Base-by-base conservation (phyloP, 1,284 basidiomycete genomes). In the Trichosporon sp. region DNA sequence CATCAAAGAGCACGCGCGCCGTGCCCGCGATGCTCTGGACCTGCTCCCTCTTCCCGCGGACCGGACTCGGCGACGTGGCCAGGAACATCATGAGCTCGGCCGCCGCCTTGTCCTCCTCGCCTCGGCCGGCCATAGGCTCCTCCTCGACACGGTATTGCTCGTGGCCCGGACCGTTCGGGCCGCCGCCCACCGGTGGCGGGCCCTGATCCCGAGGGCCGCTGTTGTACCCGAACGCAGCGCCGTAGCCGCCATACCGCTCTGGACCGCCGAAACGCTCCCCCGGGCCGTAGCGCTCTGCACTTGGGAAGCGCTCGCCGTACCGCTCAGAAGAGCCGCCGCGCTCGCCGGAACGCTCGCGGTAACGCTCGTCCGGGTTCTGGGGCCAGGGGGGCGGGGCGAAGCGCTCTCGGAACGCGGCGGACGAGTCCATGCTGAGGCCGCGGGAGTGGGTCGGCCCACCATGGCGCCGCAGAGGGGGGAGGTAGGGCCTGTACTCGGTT, bases 71-170 rank as follows among this genome's bases (percentile, higher is more conserved):
- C n/a, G 78, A 80, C 70, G 82, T 81, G 1, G 83, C 83, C 12
- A 84, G 65, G 71, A 82, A 84, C 78, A 84, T 83, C 83, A 84
- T 84, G 66, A 84, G 74, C 69, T 84, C 83, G 26, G 79, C 83
- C 0, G 83, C 83, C 46, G 74, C 73, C 70, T 80, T 77, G 72
- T 84, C 82, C 38, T 82, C 83, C 63, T 81, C 80, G 14, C 73
- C 75, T 12, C 72, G 71, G 51, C 43, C 63, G 10, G 40, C 54
- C 67, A 69, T 37, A 54, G 59, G 59, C 35, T 63, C 59, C 31
- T 63, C 59, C 59, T 63, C 59, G 59, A 63, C 59, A 6, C 67
- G 70, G 59, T 63, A 63, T 16, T 21, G 21, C 12, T 37, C 31
- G 61, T 68, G 26, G 35, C 68, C 61, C 19, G 59, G 21, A 61